Conservation (phyloP, 768 basidiomycete genomes). For the Podaxis rugospora region DNA sequence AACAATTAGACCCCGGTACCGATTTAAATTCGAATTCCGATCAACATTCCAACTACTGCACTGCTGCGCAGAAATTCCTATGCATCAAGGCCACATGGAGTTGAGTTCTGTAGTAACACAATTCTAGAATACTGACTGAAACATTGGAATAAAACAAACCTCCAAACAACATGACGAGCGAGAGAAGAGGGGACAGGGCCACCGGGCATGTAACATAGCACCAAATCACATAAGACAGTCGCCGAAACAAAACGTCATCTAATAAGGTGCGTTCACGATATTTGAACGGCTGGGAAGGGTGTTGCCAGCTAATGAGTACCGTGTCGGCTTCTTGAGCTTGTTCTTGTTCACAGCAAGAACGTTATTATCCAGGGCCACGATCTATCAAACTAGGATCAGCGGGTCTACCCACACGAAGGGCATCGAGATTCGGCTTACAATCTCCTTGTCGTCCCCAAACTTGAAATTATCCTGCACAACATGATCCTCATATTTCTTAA, state of each 20-base stretch:
- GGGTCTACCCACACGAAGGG: neutral
- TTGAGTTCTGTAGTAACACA: neutral
- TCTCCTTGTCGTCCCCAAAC: slow-evolving; percentile 95
- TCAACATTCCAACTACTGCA: neutral
- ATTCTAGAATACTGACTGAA: neutral
- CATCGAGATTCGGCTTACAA: slow-evolving; percentile 48
- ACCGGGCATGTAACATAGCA: slow-evolving; percentile 15
- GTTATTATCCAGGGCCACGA: slow-evolving; percentile 93
- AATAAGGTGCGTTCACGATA: slow-evolving; percentile 70
- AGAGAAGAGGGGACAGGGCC: neutral
- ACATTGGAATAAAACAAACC: neutral
- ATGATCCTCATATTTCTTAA: slow-evolving; percentile 91
- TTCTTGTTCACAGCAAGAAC: slow-evolving; percentile 95
- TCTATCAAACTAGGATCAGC: slow-evolving; percentile 39
- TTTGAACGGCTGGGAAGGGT: slow-evolving; percentile 45
- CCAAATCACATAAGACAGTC: slow-evolving; percentile 9
- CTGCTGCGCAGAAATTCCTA: neutral
- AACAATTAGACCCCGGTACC: neutral
- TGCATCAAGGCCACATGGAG: neutral
- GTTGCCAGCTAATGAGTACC: slow-evolving; percentile 54
- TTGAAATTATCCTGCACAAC: slow-evolving; percentile 98
- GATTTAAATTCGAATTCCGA: neutral
- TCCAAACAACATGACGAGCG: neutral
- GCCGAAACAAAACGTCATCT: slow-evolving; percentile 4
- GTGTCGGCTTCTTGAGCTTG: slow-evolving; percentile 77